These are phyloP conservation scores for Aureobasidium lini DNA, from an alignment of 2,329 filamentous ascomycete species.

Conservation along the genomic window DNA sequence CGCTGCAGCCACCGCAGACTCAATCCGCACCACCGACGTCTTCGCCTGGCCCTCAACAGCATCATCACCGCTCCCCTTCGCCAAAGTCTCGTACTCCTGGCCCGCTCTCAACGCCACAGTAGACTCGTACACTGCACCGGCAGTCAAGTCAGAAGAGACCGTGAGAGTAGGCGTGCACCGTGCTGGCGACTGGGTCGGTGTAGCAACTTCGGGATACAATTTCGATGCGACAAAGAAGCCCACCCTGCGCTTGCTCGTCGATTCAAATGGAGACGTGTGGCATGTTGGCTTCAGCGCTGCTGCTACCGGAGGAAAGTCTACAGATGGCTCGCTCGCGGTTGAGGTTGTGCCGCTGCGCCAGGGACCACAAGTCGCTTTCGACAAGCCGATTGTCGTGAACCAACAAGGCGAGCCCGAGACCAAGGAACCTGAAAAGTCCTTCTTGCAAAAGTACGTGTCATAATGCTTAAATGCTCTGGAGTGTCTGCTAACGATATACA, in stretches of 20 bases:
- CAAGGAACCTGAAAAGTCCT: slow-evolving; percentile 41
- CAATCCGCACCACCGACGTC: slow-evolving; percentile 22
- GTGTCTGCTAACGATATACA: slow-evolving; percentile 22
- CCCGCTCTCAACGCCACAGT: slow-evolving; percentile 32
- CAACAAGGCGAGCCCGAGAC: slow-evolving; percentile 45
- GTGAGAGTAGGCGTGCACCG: slow-evolving; percentile 39
- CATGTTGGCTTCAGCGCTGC: slow-evolving; percentile 37
- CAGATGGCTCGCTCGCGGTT: slow-evolving; percentile 26
- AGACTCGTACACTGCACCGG: slow-evolving; percentile 31
- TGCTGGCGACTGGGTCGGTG: slow-evolving; percentile 33
- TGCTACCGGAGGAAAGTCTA: slow-evolving; percentile 17
- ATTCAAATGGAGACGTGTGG: slow-evolving; percentile 36
- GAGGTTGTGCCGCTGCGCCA: slow-evolving; percentile 32
- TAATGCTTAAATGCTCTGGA: neutral
- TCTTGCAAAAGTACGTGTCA: slow-evolving; percentile 43
- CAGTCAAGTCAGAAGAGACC: slow-evolving; percentile 30
- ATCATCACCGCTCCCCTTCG: slow-evolving; percentile 32
- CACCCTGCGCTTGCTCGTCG: slow-evolving; percentile 37
- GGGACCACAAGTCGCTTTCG: slow-evolving; percentile 38
- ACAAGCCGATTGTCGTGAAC: slow-evolving; percentile 50
- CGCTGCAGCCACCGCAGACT: slow-evolving; percentile 21
- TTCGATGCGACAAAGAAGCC: slow-evolving; percentile 36
- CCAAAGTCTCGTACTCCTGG: slow-evolving; percentile 37
- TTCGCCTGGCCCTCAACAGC: slow-evolving; percentile 30
- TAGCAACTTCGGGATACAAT: slow-evolving; percentile 38